Base-by-base conservation (phyloP, 1,284 basidiomycete species). In the Sutorius eximius region DNA sequence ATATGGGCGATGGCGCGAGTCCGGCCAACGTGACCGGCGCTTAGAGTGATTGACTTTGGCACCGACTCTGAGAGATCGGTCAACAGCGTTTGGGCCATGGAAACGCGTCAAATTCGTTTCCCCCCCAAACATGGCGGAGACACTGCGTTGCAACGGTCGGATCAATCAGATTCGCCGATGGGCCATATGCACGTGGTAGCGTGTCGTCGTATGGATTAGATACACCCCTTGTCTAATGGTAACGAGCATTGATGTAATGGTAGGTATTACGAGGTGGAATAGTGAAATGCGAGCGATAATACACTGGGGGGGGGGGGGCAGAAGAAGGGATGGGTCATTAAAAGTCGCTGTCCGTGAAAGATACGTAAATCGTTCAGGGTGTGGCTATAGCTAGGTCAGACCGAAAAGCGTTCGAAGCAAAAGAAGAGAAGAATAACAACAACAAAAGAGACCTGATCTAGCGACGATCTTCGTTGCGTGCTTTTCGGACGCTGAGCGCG, bases 401-500 rank as follows among this genome's bases (percentile, higher is more conserved):
- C 51, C 50, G 49, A 43, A 55, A 47, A 44, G 45, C 38, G 9
- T 34, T 16, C 44, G 11, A 47, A 24, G 18, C 32, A 53, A 54
- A 30, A 38, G 20, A 36, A 5, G n/a, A 7, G 29, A 5, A 22
- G 3, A 34, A 27, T 5, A 8, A 36, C 24, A 11, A 36, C 46
- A 43, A 34, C 3, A 16, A 33, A 45, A 36, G 20, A 45, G 15
- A 11, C 13, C 34, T 13, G 10, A 32, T 55, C 65, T 49, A 70
- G 36, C 71, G 68, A 38, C 71, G 68, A 41, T 70, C 68, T 40
- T 70, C 71, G 38, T 59, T 66, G 65, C 72, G 55, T 62, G 66
- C 59, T 59, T 73, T 75, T 54, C 71, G 73, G 45, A 70, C 59
- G 50, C 63, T 67, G 24, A 73, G 61, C 13, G 67, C 63, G 27